Evolutionary conservation across 441 rosid species (phyloP).

Genomic region (Erodium texanum): DNA sequence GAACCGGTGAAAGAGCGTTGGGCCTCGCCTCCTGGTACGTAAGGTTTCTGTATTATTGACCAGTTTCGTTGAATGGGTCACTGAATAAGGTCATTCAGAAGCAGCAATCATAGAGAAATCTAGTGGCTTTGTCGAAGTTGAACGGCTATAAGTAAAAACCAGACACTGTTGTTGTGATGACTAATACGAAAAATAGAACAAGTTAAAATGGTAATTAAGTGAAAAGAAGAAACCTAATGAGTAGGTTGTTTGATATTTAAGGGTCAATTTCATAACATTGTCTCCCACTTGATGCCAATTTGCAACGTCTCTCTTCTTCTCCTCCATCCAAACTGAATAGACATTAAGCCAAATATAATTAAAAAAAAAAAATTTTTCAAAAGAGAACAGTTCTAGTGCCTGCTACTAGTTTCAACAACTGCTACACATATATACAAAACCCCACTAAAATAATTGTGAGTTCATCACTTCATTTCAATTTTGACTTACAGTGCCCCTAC

Average conservation of each 20-base stretch:
- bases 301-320: neutral
- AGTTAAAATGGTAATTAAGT: neutral
- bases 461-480: neutral
- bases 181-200: conserved; percentile 5
- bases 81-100: neutral
- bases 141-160: neutral
- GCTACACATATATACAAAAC: neutral
- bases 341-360: too few relatives aligned
- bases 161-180: conserved; percentile 13
- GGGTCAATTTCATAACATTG: conserved; percentile 2
- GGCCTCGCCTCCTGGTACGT: too few relatives aligned
- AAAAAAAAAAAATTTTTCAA: too few relatives aligned
- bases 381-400: too few relatives aligned
- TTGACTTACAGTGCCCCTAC: neutral
- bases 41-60: too few relatives aligned
- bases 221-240: neutral
- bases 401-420: neutral
- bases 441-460: neutral
- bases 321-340: neutral
- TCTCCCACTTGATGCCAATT: neutral
- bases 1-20: too few relatives aligned
- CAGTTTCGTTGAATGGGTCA: neutral
- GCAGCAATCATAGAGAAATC: neutral
- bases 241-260: conserved; percentile 14
- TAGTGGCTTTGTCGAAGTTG: neutral